These are phyloP conservation scores for Epichloe sp. DNA, from an alignment of 2,329 filamentous ascomycete genomes.

Conservation along the genomic window DNA sequence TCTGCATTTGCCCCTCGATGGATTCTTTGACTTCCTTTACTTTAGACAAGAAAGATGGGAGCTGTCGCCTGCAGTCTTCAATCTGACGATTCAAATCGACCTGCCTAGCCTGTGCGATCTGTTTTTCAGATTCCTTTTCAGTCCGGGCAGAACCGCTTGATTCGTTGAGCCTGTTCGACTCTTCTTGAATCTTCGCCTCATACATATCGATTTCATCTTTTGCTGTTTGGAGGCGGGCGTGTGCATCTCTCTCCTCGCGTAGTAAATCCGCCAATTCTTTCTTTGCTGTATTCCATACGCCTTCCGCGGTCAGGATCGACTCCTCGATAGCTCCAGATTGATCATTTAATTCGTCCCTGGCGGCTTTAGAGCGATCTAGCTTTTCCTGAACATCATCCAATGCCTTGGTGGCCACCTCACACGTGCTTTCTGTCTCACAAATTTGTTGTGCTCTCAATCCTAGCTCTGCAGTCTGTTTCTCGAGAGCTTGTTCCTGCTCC, in stretches of 20 bases:
- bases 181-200: conserved; percentile 36
- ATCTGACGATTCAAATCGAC: conserved; percentile 15
- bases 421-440: conserved; percentile 14
- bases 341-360: conserved; percentile 28
- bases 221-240: conserved; percentile 40
- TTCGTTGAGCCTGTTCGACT: conserved; percentile 49
- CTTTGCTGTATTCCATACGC: conserved; percentile 39
- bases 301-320: conserved; percentile 30
- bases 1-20: conserved; percentile 17
- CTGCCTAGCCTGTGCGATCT: conserved; percentile 16
- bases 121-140: conserved; percentile 44
- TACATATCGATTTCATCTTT: conserved; percentile 32
- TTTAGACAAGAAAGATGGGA: conserved; percentile 21
- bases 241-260: conserved; percentile 53
- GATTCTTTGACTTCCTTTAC: conserved; percentile 19
- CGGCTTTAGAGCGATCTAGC: conserved; percentile 24
- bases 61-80: conserved; percentile 15
- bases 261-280: conserved; percentile 40
- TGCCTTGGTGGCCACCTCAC: conserved; percentile 32
- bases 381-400: conserved; percentile 34
- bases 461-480: conserved; percentile 19
- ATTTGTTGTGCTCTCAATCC: conserved; percentile 14
- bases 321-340: conserved; percentile 35
- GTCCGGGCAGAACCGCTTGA: conserved; percentile 58
- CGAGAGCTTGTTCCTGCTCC: conserved; percentile 50